Conservation (phyloP, 805 yeast species). For the Wickerhamomyces queroliae region DNA sequence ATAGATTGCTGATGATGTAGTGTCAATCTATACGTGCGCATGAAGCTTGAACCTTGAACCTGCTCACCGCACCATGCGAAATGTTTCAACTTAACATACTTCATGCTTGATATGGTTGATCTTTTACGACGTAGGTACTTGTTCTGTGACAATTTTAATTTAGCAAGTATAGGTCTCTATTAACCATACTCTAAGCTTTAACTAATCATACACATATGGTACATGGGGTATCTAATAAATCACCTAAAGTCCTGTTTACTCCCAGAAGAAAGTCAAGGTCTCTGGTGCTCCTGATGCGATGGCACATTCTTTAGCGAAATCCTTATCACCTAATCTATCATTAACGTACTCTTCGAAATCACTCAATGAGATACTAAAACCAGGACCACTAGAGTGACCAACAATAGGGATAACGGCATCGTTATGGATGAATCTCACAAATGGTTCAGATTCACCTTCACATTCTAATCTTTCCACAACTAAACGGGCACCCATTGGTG, state of each 20-base stretch:
- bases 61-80: neutral
- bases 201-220: too few relatives aligned
- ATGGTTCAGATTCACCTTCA: slow-evolving; percentile 20
- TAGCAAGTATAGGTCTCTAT: too few relatives aligned
- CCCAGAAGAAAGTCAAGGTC: slow-evolving; percentile 25
- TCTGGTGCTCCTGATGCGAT: slow-evolving; percentile 4
- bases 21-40: neutral
- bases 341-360: slow-evolving; percentile 15
- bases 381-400: slow-evolving; percentile 40
- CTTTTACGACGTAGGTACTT: neutral
- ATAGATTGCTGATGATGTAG: too few relatives aligned
- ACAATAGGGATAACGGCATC: slow-evolving; percentile 44
- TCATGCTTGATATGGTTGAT: neutral
- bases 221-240: too few relatives aligned
- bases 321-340: slow-evolving; percentile 7
- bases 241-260: too few relatives aligned
- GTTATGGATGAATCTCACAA: slow-evolving; percentile 39
- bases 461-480: slow-evolving; percentile 40
- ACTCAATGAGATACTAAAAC: slow-evolving; percentile 32
- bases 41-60: neutral
- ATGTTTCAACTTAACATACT: neutral
- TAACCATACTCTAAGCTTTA: too few relatives aligned
- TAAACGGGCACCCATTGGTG: slow-evolving; percentile 48
- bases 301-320: slow-evolving; percentile 13
- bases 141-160: neutral